Evolutionary conservation across 2,329 filamentous ascomycete genomes (phyloP).

Genomic region (Phaeosphaeria sp.): DNA sequence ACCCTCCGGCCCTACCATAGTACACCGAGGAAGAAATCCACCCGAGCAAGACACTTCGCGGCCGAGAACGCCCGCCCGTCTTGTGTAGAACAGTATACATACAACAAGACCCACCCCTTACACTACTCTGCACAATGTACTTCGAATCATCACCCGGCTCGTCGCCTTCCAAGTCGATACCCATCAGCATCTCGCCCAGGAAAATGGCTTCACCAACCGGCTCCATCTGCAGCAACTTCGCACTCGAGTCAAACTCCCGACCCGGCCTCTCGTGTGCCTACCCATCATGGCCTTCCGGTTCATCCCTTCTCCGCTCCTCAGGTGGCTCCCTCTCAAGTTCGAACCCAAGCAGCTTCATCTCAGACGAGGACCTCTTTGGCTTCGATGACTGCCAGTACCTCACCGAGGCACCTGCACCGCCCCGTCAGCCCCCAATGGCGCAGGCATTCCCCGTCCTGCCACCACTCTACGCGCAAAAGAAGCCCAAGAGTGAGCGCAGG

Average conservation of each 20-base stretch:
- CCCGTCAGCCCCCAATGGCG: slow-evolving; percentile 44
- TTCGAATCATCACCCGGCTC: slow-evolving; percentile 46
- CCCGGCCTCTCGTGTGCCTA: slow-evolving; percentile 48
- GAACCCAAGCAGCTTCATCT: slow-evolving; percentile 38
- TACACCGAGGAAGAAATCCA: slow-evolving; percentile 14
- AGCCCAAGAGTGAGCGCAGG: slow-evolving; percentile 49
- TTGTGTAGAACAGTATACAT: slow-evolving; percentile 30
- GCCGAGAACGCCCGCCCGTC: slow-evolving; percentile 31
- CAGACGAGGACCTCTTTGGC: slow-evolving; percentile 51
- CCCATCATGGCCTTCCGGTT: slow-evolving; percentile 49
- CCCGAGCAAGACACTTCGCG: slow-evolving; percentile 14
- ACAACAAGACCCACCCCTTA: slow-evolving; percentile 31
- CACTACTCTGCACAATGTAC: slow-evolving; percentile 34
- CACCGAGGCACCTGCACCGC: slow-evolving; percentile 49
- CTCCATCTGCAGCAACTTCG: slow-evolving; percentile 47
- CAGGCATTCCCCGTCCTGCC: slow-evolving; percentile 47
- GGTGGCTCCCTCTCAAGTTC: not conserved
- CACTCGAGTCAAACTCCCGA: slow-evolving; percentile 33
- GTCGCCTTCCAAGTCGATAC: slow-evolving; percentile 48
- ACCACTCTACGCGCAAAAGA: slow-evolving; percentile 49
- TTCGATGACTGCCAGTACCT: slow-evolving; percentile 46
- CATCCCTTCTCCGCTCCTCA: slow-evolving; percentile 16
- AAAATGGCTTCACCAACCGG: slow-evolving; percentile 45
- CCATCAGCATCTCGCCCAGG: slow-evolving; percentile 43
- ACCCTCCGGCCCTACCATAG: slow-evolving; percentile 32